Evolutionary conservation across 2,329 filamentous ascomycete genomes (phyloP).

Genomic region (Hypoxylon sp.): DNA sequence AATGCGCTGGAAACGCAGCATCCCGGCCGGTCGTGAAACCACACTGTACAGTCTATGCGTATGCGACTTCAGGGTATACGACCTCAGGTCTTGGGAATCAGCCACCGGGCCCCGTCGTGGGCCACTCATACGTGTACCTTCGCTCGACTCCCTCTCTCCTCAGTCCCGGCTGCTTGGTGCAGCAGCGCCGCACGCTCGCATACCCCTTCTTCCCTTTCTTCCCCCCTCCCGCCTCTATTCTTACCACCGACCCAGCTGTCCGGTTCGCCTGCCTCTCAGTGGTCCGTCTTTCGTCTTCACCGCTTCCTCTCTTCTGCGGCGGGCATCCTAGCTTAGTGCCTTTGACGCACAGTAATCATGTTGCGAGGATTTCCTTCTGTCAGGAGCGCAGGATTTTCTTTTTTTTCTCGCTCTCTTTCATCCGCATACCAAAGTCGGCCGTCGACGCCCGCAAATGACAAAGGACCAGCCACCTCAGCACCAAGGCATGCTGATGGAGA

Average conservation of each 20-base stretch:
- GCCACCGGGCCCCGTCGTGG: slow-evolving; percentile 19
- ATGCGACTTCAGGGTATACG: slow-evolving; percentile 26
- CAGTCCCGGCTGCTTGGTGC: slow-evolving; percentile 36
- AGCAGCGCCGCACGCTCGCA: slow-evolving; percentile 35
- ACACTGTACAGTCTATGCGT: slow-evolving; percentile 30
- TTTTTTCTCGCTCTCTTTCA: too few relatives aligned
- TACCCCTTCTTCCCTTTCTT: slow-evolving; percentile 27
- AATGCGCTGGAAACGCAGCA: slow-evolving; percentile 42
- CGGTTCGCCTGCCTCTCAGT: slow-evolving; percentile 28
- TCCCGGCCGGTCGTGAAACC: slow-evolving; percentile 39
- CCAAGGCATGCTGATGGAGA: slow-evolving; percentile 11
- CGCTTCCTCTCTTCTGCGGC: slow-evolving; percentile 20
- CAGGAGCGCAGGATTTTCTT: slow-evolving; percentile 15
- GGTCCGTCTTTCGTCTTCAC: slow-evolving; percentile 26
- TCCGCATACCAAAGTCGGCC: slow-evolving; percentile 1
- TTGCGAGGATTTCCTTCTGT: slow-evolving; percentile 14
- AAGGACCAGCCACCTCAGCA: slow-evolving; percentile 4
- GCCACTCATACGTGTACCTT: slow-evolving; percentile 24
- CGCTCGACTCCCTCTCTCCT: slow-evolving; percentile 23
- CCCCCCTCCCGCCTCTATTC: slow-evolving; percentile 18
- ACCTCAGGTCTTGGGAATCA: slow-evolving; percentile 28
- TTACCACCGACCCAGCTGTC: slow-evolving; percentile 30
- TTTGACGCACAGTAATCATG: slow-evolving; percentile 20
- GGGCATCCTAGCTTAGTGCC: slow-evolving; percentile 13
- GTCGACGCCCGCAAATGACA: neutral